Conservation (phyloP, 257 asterid genomes). For the Cinchona pubescens region DNA sequence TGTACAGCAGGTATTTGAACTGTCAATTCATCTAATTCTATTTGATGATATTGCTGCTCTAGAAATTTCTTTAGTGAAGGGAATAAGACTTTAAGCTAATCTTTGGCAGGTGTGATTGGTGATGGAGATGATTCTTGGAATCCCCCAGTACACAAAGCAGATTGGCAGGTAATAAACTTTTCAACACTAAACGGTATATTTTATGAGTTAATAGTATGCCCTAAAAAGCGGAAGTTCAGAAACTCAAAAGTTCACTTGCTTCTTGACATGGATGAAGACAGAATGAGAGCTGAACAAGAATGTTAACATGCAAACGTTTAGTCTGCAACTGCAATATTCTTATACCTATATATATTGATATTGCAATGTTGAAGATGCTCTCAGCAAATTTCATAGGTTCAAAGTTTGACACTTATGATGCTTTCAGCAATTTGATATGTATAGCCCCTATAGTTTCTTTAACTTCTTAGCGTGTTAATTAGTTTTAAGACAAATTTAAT, state of each 20-base stretch:
- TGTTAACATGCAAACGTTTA: neutral
- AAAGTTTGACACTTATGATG: neutral
- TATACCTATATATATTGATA: neutral
- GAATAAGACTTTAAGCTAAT: slow-evolving; percentile 13
- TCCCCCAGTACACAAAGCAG: slow-evolving; percentile 42
- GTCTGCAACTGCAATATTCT: neutral
- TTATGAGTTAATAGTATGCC: neutral
- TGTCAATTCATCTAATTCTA: neutral
- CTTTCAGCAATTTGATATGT: neutral
- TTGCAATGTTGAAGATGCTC: neutral
- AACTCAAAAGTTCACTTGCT: neutral
- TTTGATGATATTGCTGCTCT: neutral
- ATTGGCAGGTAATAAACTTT: slow-evolving; percentile 47
- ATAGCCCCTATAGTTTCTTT: neutral
- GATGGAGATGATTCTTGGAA: slow-evolving; percentile 42
- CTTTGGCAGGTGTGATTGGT: slow-evolving; percentile 54
- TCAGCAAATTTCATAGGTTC: neutral
- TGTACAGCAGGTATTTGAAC: slow-evolving; percentile 43
- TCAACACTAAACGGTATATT: neutral
- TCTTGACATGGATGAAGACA: neutral
- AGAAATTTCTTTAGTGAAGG: neutral
- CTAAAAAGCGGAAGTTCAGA: neutral
- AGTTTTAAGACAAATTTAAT: neutral
- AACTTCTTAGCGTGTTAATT: neutral
- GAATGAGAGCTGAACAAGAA: neutral